Evolutionary conservation across 805 yeast species (phyloP).

Genomic region (Candida tallmaniae): DNA sequence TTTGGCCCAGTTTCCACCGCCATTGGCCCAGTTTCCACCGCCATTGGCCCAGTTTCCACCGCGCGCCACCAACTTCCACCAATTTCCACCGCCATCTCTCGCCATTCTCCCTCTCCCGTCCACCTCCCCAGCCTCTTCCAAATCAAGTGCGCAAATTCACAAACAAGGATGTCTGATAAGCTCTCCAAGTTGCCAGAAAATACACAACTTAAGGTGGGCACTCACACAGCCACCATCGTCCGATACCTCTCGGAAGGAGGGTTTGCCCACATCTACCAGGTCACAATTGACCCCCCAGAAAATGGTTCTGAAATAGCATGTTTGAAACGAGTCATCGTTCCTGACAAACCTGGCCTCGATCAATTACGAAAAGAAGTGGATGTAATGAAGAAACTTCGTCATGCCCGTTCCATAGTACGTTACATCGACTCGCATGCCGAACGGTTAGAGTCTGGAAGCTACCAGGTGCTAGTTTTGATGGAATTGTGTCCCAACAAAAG

Average conservation of each 20-base stretch:
- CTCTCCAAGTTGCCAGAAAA: constrained; percentile 26
- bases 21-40: no score
- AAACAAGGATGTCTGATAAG: constrained; percentile 3
- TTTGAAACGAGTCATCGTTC: constrained; percentile 69
- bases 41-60: no score
- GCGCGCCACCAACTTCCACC: no score
- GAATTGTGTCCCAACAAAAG: constrained; percentile 88
- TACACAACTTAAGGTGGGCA: constrained; percentile 37
- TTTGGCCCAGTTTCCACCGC: no score
- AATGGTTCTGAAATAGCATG: constrained; percentile 52
- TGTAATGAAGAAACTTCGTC: constrained; percentile 63
- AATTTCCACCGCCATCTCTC: constrained; percentile 1
- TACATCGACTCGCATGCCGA: constrained; percentile 78
- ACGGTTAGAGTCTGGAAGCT: constrained; percentile 46
- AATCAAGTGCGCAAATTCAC: not conserved
- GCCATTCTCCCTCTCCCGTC: not conserved
- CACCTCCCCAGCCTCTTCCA: not conserved
- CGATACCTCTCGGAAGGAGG: constrained; percentile 54
- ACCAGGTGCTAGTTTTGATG: constrained; percentile 89
- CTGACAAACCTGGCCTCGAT: constrained; percentile 63
- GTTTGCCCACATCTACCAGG: constrained; percentile 75
- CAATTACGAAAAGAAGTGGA: constrained; percentile 71
- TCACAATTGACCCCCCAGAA: constrained; percentile 46
- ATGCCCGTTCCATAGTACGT: constrained; percentile 56
- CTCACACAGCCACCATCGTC: constrained; percentile 32